Conservation (phyloP, 164 flowering plant species). For the Macadamia tetraphylla region DNA sequence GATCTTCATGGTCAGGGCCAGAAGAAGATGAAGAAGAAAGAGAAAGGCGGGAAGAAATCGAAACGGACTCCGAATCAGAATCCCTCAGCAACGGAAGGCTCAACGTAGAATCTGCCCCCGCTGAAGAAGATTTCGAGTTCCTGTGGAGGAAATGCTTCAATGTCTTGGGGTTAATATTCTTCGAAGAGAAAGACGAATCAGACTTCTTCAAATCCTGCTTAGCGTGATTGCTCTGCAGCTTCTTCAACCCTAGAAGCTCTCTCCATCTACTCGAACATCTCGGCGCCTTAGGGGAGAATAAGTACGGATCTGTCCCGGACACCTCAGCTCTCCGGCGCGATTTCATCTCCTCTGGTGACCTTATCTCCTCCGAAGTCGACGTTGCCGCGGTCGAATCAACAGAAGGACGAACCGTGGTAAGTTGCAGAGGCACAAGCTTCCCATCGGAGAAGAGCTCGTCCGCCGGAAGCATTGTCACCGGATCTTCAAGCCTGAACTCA, state of each 20-base stretch:
- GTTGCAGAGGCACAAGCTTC: constrained; percentile 67
- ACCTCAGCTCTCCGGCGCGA: constrained; percentile 28
- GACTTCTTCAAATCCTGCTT: constrained; percentile 25
- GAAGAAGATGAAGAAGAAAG: constrained; percentile 68
- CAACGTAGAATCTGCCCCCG: constrained; percentile 32
- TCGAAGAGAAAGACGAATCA: constrained; percentile 15
- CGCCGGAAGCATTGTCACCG: constrained; percentile 78
- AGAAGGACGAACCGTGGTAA: constrained; percentile 17
- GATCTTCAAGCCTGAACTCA: constrained; percentile 81
- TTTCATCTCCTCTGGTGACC: constrained; percentile 30
- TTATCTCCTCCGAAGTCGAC: constrained; percentile 10
- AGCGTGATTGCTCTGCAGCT: constrained; percentile 30
- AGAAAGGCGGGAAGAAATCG: constrained; percentile 58
- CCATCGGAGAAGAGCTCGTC: constrained; percentile 86
- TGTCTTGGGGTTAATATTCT: constrained; percentile 25
- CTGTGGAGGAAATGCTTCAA: constrained; percentile 54
- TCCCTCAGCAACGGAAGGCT: constrained; percentile 65
- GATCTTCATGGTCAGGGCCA: constrained; percentile 63
- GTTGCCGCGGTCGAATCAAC: neutral
- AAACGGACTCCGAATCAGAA: constrained; percentile 48
- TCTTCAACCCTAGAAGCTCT: constrained; percentile 71
- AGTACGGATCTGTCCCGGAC: constrained; percentile 37
- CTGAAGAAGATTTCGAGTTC: constrained; percentile 42
- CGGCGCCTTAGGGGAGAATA: constrained; percentile 86
- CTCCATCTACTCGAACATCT: constrained; percentile 84